These are phyloP conservation scores for Erythrophleum fordii DNA, from an alignment of 306 rosid genomes.

Conservation along the genomic window DNA sequence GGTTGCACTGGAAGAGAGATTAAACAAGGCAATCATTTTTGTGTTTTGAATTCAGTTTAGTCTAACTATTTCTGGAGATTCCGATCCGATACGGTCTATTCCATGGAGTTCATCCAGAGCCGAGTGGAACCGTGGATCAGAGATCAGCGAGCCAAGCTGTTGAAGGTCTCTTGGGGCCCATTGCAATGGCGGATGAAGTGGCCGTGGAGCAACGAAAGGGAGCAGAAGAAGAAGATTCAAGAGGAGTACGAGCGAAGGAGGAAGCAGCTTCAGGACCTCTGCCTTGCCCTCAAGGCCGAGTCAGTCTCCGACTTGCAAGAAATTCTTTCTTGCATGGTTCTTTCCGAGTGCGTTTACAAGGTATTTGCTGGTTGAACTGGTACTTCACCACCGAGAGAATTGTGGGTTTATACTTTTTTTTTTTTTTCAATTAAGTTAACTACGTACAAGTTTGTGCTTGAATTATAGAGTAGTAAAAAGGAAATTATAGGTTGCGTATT, in stretches of 20 bases:
- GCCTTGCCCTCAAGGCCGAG: conserved; percentile 72
- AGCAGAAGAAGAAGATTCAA: conserved; percentile 77
- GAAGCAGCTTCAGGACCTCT: conserved; percentile 74
- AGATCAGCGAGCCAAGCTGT: conserved; percentile 69
- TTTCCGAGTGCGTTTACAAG: conserved; percentile 96
- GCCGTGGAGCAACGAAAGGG: conserved; percentile 70
- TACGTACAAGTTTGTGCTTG: not conserved
- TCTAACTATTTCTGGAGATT: not conserved
- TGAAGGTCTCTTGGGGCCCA: conserved; percentile 89
- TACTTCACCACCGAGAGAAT: not conserved
- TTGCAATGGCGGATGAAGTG: conserved; percentile 89
- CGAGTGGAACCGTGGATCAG: conserved; percentile 92
- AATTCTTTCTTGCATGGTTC: conserved; percentile 91
- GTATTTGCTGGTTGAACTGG: conserved; percentile 35
- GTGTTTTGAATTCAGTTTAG: not conserved
- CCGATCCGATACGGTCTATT: conserved; percentile 21
- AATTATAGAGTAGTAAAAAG: not conserved
- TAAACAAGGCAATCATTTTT: not conserved
- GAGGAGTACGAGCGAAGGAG: conserved; percentile 72
- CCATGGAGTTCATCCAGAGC: conserved; percentile 80
- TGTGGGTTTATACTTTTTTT: not conserved
- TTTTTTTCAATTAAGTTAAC: not conserved
- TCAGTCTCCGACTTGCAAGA: conserved; percentile 87
- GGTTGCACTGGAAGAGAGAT: not conserved
- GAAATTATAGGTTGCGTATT: not conserved